Base-by-base conservation (phyloP, 2,329 filamentous ascomycete species). In the Fusarium sp. region DNA sequence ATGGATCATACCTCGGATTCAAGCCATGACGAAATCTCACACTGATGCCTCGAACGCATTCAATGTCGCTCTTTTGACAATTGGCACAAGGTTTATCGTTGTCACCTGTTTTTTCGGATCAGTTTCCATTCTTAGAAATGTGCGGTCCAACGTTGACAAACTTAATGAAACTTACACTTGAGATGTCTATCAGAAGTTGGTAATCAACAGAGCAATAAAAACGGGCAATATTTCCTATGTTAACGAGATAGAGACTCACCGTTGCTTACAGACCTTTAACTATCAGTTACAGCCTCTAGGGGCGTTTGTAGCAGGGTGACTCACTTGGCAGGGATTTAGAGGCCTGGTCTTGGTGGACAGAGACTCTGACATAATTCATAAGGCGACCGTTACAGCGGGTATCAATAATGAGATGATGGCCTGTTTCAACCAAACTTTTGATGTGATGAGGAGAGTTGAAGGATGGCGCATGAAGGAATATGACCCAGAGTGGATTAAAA, bases 21-120 rank as follows among this genome's bases (percentile, higher is more conserved):
- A 79, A 36, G 5, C 70, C 75, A 69, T 80, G 79, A 3, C 79
- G 77, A 26, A 80, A 80, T 24, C 78, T 76, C 10, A 80, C 76
- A 30, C 72, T 77, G 35, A 75, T 77, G 14, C 78, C 78, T 35
- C 79, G 76, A 28, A 78, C 53, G n/a, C 79, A 80, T 15, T 80
- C 78, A 13, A 69, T 63, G 11, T 73, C 74, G 26, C 68, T 77
- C 26, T 76, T 79, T 32, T 66, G 78, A 22, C 79, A 80, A 56
- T 78, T 80, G 30, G 77, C 66, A 44, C 79, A 80, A 18, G 68
- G 66, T 2, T 69, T 62, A 30, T 75, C 66, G 57, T 63, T 66
- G 44, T 78, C 76, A n/a, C 76, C 76, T 78, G 28, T 61, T 61
- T 41, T 4, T 36, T 36, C 26, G 13, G 50, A 38, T 54, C 2